phyloP scores from a whole-genome alignment of 495 filamentous ascomycete genomes.

The Penicillium paxilli region DNA sequence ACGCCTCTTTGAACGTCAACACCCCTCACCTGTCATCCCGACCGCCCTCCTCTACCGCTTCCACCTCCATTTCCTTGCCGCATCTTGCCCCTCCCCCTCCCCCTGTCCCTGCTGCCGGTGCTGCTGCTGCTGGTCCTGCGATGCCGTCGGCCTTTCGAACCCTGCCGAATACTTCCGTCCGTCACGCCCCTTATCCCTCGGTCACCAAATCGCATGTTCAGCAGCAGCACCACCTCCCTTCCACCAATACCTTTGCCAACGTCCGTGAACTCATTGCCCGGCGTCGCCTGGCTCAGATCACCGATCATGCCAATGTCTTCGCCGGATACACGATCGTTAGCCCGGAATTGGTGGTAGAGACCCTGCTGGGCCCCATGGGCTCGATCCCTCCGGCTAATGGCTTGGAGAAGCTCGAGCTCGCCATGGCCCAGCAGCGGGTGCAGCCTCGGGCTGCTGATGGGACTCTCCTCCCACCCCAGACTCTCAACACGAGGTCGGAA shows the following conservation, averaged over 20 bases:
- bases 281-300: conserved; percentile 50
- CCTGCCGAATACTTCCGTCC: conserved; percentile 42
- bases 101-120: conserved; percentile 32
- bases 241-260: conserved; percentile 49
- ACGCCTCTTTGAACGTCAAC: conserved; percentile 13
- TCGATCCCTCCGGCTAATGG: conserved; percentile 46
- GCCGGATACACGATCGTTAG: conserved; percentile 50
- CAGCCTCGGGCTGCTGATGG: conserved; percentile 46
- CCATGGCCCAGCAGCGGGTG: conserved; percentile 51
- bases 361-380: conserved; percentile 48
- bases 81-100: conserved; percentile 39
- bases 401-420: conserved; percentile 48
- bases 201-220: conserved; percentile 41
- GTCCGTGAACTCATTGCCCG: conserved; percentile 50
- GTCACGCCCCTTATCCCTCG: conserved; percentile 45
- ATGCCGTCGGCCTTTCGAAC: conserved; percentile 54
- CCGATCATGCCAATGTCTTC: conserved; percentile 52
- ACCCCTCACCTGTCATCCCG: conserved; percentile 29
- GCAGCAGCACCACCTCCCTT: conserved; percentile 40
- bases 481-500: conserved; percentile 49
- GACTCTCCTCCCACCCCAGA: conserved; percentile 42
- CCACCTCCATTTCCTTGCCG: conserved; percentile 39
- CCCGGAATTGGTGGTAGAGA: conserved; percentile 49
- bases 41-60: conserved; percentile 41
- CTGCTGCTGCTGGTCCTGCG: conserved; percentile 45